Evolutionary conservation across 305 asterid species (phyloP), one percentile per base, ranked within the genome.

Genomic region (Rubia peregrina): DNA sequence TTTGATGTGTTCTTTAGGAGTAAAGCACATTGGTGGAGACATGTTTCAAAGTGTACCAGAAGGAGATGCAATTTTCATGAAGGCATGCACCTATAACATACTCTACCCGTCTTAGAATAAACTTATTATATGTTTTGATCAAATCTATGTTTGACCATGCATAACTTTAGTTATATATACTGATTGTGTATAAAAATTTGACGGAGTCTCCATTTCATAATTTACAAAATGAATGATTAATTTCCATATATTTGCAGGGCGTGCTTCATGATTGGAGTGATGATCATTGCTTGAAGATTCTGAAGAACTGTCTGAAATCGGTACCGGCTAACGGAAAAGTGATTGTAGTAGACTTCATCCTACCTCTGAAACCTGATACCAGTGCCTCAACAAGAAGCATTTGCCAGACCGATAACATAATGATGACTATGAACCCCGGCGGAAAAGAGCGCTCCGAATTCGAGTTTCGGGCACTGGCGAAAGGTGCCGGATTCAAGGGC

Each of bases 41-140:
- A 79, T 79, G 83, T 80, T 80, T 76, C 73, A 65, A 43, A 76
- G 78, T n/a, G 75, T 80, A 14, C 83, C 81, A 14, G 19, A 56
- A 46, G 83, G 78, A 70, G 81, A 68, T 51, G 71, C 71, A 48
- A 68, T 68, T 17, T 68, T 68, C 17, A 30, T 68, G 48, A 68
- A 68, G 62, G 61, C 26, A 49, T 11, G 14, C n/a, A 6, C 4
- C 9, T 19, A 24, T 24, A 24, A 24, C 26, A 24, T 24, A 24
- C 26, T 24, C 26, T 24, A 24, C 26, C 26, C 26, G 1, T 24
- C 26, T 24, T 1, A 0, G 26, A 24, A 24, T 24, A 24, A 24
- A 24, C 26, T 24, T 24, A 0, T 24, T 24, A 24, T 24, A 0
- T 24, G 0, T 24, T 24, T 24, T 24, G 26, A 24, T 24, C 26